Base-by-base conservation (phyloP, 495 filamentous ascomycete genomes). In the Cercophora newfieldiana region DNA sequence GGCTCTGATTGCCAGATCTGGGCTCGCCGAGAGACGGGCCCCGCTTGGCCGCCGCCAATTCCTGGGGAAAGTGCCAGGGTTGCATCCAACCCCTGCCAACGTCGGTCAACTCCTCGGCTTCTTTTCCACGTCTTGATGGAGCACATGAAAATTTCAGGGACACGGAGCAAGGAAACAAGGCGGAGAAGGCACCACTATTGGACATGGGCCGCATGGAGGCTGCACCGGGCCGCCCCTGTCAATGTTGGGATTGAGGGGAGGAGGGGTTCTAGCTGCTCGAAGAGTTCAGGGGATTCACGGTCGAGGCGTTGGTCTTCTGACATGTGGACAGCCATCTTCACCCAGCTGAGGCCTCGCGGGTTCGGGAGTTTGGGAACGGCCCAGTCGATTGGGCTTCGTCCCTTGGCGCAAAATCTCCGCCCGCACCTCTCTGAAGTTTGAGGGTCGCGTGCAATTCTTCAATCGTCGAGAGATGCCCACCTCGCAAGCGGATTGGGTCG, bases 111-210 rank as follows among this genome's bases (percentile, higher is more conserved):
- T 50, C 71, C 72, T 74, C 72, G 72, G 72, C 72, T 68, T 65
- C 59, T 74, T 47, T 30, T 63, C 21, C 37, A 10, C 26, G n/a
- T 29, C 48, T 28, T 7, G 57, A 33, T 63, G 67, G 68, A 75
- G 67, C 71, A 75, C 68, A 73, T 75, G 72, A 73, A 71, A 75
- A 72, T 69, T 69, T 70, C 3, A 57, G 3, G 19, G 3, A 2
- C 21, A 25, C 21, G 24, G 7, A 26, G 54, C 24, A 30, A 8
- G 24, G 21, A 57, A 12, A 8, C 6, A 7, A 24, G 53, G 19
- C n/a, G 30, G 30, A 33, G 30, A 33, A 4, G 12, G 30, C 48
- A 16, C 48, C 16, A n/a, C 5, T 51, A 54, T 54, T 54, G 50
- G 25, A 26, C 21, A 54, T 8, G 50, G 2, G 16, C 50, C 21